phyloP scores from a whole-genome alignment of 2,329 filamentous ascomycete genomes.

The Stachybotrys chartarum region DNA sequence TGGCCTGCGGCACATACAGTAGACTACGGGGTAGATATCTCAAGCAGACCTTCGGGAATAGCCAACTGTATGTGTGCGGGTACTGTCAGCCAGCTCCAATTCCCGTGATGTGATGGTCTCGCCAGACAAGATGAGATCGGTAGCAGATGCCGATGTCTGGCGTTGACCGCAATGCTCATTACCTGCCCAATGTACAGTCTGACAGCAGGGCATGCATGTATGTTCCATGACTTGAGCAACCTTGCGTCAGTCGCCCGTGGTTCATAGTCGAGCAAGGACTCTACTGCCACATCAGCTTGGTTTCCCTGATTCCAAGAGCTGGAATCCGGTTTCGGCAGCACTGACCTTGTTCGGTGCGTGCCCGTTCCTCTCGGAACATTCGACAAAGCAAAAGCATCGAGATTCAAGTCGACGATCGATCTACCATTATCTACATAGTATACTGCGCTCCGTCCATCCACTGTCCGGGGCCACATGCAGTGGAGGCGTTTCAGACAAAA shows the following conservation, averaged over 20 bases:
- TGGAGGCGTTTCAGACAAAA: neutral
- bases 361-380: neutral
- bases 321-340: neutral
- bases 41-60: too few relatives aligned
- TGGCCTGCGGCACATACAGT: neutral
- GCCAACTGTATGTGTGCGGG: too few relatives aligned
- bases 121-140: too few relatives aligned
- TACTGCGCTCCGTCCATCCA: neutral
- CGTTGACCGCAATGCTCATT: too few relatives aligned
- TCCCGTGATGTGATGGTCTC: too few relatives aligned
- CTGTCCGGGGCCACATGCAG: neutral
- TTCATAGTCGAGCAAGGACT: neutral
- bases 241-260: too few relatives aligned
- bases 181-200: too few relatives aligned
- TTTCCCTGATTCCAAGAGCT: neutral
- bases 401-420: neutral
- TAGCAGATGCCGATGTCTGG: too few relatives aligned
- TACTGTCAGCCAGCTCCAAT: too few relatives aligned
- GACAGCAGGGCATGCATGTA: too few relatives aligned
- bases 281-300: neutral
- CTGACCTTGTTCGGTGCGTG: neutral
- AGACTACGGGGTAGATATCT: too few relatives aligned
- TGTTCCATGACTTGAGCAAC: too few relatives aligned
- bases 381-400: neutral
- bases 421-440: neutral